Conservation (phyloP, 2,329 filamentous ascomycete genomes). For the Neocatenulostroma microsporum region DNA sequence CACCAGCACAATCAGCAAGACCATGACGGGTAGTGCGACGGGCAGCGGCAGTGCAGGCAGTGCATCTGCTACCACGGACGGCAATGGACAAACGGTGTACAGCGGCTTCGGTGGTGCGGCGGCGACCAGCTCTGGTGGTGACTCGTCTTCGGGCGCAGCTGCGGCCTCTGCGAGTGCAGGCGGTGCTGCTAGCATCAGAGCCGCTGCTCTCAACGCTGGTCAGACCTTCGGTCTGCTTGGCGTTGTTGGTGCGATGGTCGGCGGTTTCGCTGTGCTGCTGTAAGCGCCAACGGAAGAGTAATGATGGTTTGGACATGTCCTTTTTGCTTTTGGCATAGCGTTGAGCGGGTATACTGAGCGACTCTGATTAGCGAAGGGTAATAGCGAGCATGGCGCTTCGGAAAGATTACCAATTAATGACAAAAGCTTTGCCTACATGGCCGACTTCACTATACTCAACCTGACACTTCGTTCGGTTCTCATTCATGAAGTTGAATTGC, state of each 20-base stretch:
- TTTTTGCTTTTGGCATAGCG: too few species aligned
- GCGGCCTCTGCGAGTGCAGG: slow-evolving; percentile 6
- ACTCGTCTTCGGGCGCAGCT: slow-evolving; percentile 18
- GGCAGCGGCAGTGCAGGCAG: slow-evolving; percentile 2
- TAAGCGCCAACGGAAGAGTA: too few species aligned
- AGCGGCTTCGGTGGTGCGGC: slow-evolving; percentile 38
- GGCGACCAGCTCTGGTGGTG: slow-evolving; percentile 29
- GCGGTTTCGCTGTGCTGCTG: slow-evolving; percentile 46
- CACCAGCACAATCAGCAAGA: slow-evolving; percentile 42
- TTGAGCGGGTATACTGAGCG: too few species aligned
- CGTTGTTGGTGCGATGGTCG: slow-evolving; percentile 48
- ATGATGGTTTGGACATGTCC: too few species aligned
- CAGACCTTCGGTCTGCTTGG: slow-evolving; percentile 51
- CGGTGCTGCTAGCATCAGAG: slow-evolving; percentile 20
- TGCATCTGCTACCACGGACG: slow-evolving; percentile 23
- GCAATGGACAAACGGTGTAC: slow-evolving; percentile 34
- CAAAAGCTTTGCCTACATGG: too few species aligned
- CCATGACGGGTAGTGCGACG: slow-evolving; percentile 29
- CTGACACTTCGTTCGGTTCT: too few species aligned
- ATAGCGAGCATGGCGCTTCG: too few species aligned
- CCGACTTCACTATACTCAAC: too few species aligned
- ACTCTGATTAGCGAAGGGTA: too few species aligned
- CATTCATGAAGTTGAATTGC: too few species aligned
- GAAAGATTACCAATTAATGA: too few species aligned
- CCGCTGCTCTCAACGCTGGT: slow-evolving; percentile 44